Base-by-base conservation (phyloP, 2,329 filamentous ascomycete genomes). In the Lecanicillium sp. region DNA sequence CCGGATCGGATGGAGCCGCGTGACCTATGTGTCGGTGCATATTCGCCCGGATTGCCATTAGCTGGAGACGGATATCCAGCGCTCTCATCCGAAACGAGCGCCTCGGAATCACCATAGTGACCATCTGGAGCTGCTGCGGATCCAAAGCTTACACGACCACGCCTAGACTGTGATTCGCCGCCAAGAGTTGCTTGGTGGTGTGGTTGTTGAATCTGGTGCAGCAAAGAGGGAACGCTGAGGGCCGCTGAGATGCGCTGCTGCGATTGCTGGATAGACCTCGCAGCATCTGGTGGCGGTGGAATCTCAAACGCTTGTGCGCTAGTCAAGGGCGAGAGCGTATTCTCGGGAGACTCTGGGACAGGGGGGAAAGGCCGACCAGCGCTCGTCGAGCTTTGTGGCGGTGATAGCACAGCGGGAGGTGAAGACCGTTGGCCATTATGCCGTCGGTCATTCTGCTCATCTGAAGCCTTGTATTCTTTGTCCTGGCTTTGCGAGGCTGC, bases 31-130 rank as follows among this genome's bases (percentile, higher is more conserved):
- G 7, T 25, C 7, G 22, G 22, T 11, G 22, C 22, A 11, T 25
- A 25, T 25, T 25, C 22, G 11, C 22, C 22, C 6, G 22, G 22
- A 11, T 25, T 30, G 5, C 20, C 41, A 13, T 50, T 47, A 1
- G 47, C 46, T 3, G 57, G 54, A 2, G 57, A 58, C 2, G 54
- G 48, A 32, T 53, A 52, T 9, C 47, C 52, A 3, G 42, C 43
- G 34, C 54, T 57, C 16, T 56, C 54, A 22, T 56, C 51, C 2
- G 54, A 53, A 12, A 45, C 38, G 33, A 51, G 20, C 6, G 47
- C 44, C 5, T 54, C 54, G 3, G 43, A 42, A 9, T 53, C 51
- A 17, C 34, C 39, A 20, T 41, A 17, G 7, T 30, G 37, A 11
- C 28, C 22, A 9, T 45, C 38, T 12, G 13, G 6, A 4, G 15